Percentiles rank a stretch among this genome's conserved stretches.
Evolutionary conservation across 164 flowering plant species (phyloP).

Genomic region (Taxillus chinensis): DNA sequence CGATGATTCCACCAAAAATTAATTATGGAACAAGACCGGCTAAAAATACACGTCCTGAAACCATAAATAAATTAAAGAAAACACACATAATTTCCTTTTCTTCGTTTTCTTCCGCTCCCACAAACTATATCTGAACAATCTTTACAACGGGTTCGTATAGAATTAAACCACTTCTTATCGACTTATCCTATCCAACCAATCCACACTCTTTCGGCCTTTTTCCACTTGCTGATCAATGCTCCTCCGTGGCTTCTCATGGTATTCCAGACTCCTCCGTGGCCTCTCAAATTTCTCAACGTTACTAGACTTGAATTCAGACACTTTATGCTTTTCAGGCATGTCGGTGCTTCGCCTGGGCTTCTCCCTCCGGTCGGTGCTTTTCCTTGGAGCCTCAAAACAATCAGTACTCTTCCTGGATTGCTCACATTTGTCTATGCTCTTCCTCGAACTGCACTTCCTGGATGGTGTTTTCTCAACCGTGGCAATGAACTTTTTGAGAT

Average conservation of each 20-base stretch:
- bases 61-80: background rate
- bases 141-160: background rate
- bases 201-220: constrained; percentile 1
- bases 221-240: constrained; percentile 1
- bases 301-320: background rate
- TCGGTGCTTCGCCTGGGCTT: constrained; percentile 5
- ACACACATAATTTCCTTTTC: background rate
- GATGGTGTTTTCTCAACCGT: background rate
- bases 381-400: constrained; percentile 3
- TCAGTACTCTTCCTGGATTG: background rate
- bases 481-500: constrained; percentile 1
- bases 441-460: background rate
- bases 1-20: too few relatives aligned
- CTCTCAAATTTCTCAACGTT: constrained; percentile 2
- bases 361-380: constrained; percentile 1
- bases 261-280: constrained; percentile 1
- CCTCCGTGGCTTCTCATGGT: constrained; percentile 3
- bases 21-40: background rate
- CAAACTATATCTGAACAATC: background rate
- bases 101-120: background rate
- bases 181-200: constrained; percentile 3
- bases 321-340: background rate
- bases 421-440: background rate
- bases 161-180: background rate
- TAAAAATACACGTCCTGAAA: background rate